phyloP scores from a whole-genome alignment of 1,284 basidiomycete genomes.

The Porodaedalea pini region DNA sequence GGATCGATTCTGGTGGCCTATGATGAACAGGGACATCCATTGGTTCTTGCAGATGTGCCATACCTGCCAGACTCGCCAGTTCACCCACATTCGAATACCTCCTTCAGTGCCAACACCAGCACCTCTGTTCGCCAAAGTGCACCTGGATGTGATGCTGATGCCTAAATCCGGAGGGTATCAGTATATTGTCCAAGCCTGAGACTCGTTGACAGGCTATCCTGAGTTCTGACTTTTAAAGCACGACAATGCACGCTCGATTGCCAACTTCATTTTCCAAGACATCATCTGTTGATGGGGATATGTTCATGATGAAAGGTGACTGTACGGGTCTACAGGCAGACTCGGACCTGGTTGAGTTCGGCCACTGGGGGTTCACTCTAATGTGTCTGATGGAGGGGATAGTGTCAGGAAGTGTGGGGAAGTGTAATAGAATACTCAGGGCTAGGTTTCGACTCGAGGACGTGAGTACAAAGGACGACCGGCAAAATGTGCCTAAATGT shows the following conservation, averaged over 20 bases:
- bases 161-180: conserved; percentile 28
- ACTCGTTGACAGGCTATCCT: conserved; percentile 24
- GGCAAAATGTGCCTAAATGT: no score
- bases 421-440: no score
- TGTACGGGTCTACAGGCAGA: no score
- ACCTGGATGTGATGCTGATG: conserved; percentile 33
- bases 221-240: conserved; percentile 24
- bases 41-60: conserved; percentile 37
- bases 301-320: no score
- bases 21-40: conserved; percentile 27
- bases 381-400: no score
- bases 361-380: no score
- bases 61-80: no score
- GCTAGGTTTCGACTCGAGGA: no score
- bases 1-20: conserved; percentile 31
- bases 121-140: conserved; percentile 33
- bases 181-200: conserved; percentile 28
- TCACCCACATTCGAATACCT: conserved; percentile 31
- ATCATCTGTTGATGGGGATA: conserved; percentile 30
- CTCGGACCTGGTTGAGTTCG: no score
- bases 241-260: conserved; percentile 24
- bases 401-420: no score
- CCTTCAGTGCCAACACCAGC: no score
- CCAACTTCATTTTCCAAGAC: conserved; percentile 29
- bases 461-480: no score